These are phyloP conservation scores for Exophiala sp. DNA, from an alignment of 2,329 filamentous ascomycete genomes.

Conservation along the genomic window DNA sequence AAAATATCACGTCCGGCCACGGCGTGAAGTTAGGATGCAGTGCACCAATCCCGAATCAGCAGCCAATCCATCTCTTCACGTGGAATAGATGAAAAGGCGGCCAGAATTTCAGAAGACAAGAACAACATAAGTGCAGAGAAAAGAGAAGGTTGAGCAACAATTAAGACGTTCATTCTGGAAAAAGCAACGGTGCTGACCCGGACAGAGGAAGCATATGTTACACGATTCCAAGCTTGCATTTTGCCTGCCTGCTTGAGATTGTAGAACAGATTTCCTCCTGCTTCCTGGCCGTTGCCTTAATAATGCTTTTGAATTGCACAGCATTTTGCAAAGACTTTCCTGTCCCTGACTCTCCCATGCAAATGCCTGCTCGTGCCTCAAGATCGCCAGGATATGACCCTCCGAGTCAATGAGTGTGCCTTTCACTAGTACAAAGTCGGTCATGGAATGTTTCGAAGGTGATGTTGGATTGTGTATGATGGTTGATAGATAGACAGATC, in stretches of 20 bases:
- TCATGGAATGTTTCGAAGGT: constrained; percentile 8
- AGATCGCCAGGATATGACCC: constrained; percentile 14
- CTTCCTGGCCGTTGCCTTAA: constrained; percentile 11
- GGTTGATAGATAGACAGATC: background rate
- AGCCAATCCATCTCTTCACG: too few relatives aligned
- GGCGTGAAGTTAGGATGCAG: too few relatives aligned
- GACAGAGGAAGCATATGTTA: constrained; percentile 20
- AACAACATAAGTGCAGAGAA: background rate
- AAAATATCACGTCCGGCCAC: too few relatives aligned
- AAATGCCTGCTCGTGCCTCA: constrained; percentile 14
- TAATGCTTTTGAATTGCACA: constrained; percentile 19
- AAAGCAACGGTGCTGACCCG: constrained; percentile 10
- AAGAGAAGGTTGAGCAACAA: constrained; percentile 9
- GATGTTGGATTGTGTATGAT: constrained; percentile 6
- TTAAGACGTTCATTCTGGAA: constrained; percentile 21
- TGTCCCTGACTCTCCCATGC: constrained; percentile 13
- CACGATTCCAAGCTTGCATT: constrained; percentile 24
- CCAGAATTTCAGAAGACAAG: background rate
- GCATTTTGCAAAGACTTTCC: constrained; percentile 5
- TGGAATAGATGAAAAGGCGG: too few relatives aligned
- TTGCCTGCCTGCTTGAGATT: constrained; percentile 15
- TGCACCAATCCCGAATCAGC: too few relatives aligned
- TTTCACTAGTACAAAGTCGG: constrained; percentile 24
- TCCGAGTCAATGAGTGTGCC: constrained; percentile 18
- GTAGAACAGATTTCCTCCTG: constrained; percentile 25